Evolutionary conservation across 306 rosid genomes (phyloP), one percentile per base, ranked within the genome.

Genomic region (Acacia confusa): DNA sequence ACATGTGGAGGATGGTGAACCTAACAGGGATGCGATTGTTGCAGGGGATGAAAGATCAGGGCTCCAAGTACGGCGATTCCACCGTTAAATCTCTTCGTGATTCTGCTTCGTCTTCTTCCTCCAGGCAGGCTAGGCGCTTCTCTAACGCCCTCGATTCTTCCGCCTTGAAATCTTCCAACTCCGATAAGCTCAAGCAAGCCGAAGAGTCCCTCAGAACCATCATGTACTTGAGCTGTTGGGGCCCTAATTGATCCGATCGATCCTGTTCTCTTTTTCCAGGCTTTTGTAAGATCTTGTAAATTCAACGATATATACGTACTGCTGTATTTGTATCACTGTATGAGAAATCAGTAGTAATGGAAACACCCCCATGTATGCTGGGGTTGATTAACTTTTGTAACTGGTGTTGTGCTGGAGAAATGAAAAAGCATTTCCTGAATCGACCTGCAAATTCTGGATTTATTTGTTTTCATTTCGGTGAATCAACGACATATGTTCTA

Each of bases 181-280:
- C 38, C 41, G 91, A 90, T 0, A 83, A 83, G 72, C 48, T 70
- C 2, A 89, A 84, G 67, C 87, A 78, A 11, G 92, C 95, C 0
- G 98, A 94, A 85, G 90, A 94, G 50, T 90, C 98, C 77, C 82
- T 92, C 4, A 72, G 98, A 50, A 92, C 86, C 9, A 85, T 94
- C 70, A 89, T 94, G 98, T 94, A 70, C 81, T 85, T 94, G 85
- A 94, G 98, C 52, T 94, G 94, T 32, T 94, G 98, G 98, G 97
- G 85, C 76, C 95, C 97, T 40, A 90, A 85, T 55, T 93, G 65
- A 32, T 66, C 41, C 12, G 9, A 15, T 5, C 19, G 0, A 20
- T 20, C 25, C 27, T 2, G 9, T 10, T 7, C 25, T 55, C 24
- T 9, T 8, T n/a, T n/a, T 9, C 2, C 2, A 1, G 1, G n/a